phyloP scores from a whole-genome alignment of 169 alveolate genomes.

The Plasmodium inui region DNA sequence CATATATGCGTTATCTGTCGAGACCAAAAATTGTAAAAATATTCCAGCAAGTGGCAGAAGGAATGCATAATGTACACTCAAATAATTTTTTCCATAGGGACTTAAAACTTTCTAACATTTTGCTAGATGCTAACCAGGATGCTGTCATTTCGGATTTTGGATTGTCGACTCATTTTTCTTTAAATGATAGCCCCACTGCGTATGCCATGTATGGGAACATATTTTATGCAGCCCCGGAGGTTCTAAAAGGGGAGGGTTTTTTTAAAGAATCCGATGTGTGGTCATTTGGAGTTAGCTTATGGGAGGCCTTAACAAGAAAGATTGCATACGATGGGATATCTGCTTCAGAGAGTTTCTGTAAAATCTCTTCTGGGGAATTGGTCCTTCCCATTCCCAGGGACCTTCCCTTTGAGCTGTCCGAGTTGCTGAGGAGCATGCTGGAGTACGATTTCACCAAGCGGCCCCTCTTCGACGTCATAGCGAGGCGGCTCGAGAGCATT shows the following conservation, averaged over 20 bases:
- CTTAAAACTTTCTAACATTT: slow-evolving; percentile 54
- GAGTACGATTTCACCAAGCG: slow-evolving; percentile 68
- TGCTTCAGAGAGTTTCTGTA: slow-evolving; percentile 73
- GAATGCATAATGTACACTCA: slow-evolving; percentile 78
- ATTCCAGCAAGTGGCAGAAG: slow-evolving; percentile 80
- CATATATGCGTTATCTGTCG: slow-evolving; percentile 38
- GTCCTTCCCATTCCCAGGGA: slow-evolving; percentile 67
- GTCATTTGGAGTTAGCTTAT: slow-evolving; percentile 80
- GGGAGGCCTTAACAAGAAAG: slow-evolving; percentile 76
- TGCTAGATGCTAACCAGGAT: slow-evolving; percentile 52
- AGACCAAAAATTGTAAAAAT: slow-evolving; percentile 77
- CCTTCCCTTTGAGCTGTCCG: slow-evolving; percentile 40
- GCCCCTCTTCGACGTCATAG: slow-evolving; percentile 66
- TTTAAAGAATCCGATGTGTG: slow-evolving; percentile 83
- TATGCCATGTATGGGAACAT: slow-evolving; percentile 80
- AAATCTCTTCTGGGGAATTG: slow-evolving; percentile 63
- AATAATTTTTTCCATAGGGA: slow-evolving; percentile 75
- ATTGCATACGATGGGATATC: slow-evolving; percentile 79
- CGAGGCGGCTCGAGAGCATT: slow-evolving; percentile 39
- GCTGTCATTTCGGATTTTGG: slow-evolving; percentile 83
- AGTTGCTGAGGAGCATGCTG: slow-evolving; percentile 41
- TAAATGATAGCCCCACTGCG: slow-evolving; percentile 77
- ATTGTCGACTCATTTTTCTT: slow-evolving; percentile 74
- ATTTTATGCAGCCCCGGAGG: slow-evolving; percentile 84
- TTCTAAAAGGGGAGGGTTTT: slow-evolving; percentile 81